Base-by-base conservation (phyloP, 2,329 filamentous ascomycete species). In the Blastomyces gilchristii region DNA sequence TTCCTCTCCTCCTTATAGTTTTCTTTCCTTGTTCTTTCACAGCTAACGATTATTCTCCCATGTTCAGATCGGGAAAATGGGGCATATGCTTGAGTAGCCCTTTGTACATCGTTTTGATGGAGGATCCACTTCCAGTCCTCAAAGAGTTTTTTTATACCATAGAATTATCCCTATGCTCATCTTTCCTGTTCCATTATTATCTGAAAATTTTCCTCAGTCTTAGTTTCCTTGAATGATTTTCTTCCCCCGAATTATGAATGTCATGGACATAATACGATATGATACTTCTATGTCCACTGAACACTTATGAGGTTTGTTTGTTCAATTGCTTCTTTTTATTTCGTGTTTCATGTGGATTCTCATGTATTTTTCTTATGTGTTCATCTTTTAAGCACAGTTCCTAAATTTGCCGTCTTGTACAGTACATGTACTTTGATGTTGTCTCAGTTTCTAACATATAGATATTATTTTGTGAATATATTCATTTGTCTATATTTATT, bases 11-110 rank as follows among this genome's bases (percentile, higher is more conserved):
- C 45, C 4, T 49, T 50, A 9, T 28, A 16, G 12, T 39, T 58
- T n/a, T 25, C 22, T 14, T 2, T 53, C 18, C 18, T 43, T 34
- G 56, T 43, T 14, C 5, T 14, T 56, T 5, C 54, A 25, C 61
- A 18, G 31, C 63, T 65, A 56, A 62, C 41, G 34, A 14, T 25
- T 9, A 22, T n/a, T 57, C 25, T 39, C 14, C 34, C n/a, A 57
- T 45, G 9, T 53, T 57, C 60, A 91, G 88, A 92, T 94, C 67
- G 87, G 90, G 67, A 91, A 91, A 74, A 93, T 94, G 89, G 89
- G 90, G 11, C 89, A 94, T 71, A 86, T 93, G 85, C 75, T 81
- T 65, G 75, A 76, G 71, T 79, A 59, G 28, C 22, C 25, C 25
- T 16, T 53, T 47, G 11, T 28, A 60, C 43, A 50, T 28, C 3